phyloP scores from a whole-genome alignment of 2,329 filamentous ascomycete species.

The Claviceps sp. region DNA sequence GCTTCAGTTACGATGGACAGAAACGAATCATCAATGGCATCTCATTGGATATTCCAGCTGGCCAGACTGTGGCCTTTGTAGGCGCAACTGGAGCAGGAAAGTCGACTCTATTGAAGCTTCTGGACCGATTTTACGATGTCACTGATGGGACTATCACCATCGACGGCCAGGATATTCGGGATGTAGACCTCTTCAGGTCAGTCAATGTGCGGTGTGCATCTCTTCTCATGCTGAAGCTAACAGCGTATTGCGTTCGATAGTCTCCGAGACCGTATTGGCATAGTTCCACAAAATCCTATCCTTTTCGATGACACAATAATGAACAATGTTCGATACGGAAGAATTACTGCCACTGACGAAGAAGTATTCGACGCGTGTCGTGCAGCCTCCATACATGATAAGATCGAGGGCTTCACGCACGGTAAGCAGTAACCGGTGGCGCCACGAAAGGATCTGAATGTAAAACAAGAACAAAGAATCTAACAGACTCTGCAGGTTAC shows the following conservation, averaged over 20 bases:
- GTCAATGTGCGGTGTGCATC: neutral
- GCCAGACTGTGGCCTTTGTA: conserved; percentile 45
- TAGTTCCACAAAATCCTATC: conserved; percentile 42
- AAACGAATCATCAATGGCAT: conserved; percentile 43
- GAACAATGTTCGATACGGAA: conserved; percentile 46
- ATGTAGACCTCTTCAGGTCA: conserved; percentile 40
- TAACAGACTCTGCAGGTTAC: conserved; percentile 24
- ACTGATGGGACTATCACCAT: conserved; percentile 39
- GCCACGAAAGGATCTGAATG: neutral
- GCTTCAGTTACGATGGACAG: conserved; percentile 46
- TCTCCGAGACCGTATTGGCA: conserved; percentile 39
- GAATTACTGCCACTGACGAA: conserved; percentile 38
- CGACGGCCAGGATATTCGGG: conserved; percentile 45
- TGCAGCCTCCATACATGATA: conserved; percentile 44
- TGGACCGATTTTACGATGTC: conserved; percentile 48
- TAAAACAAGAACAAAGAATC: neutral
- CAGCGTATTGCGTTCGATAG: conserved; percentile 15
- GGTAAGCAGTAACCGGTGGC: conserved; percentile 16
- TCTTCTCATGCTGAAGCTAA: conserved; percentile 9
- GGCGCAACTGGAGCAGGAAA: conserved; percentile 46
- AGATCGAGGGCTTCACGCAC: conserved; percentile 40
- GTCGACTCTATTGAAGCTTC: conserved; percentile 47
- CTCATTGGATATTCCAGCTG: conserved; percentile 34
- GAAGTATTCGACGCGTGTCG: conserved; percentile 41
- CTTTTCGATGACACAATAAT: conserved; percentile 46